These are phyloP conservation scores for Apiotrichum akiyoshidainum DNA, from an alignment of 1,284 basidiomycete genomes.

Conservation along the genomic window DNA sequence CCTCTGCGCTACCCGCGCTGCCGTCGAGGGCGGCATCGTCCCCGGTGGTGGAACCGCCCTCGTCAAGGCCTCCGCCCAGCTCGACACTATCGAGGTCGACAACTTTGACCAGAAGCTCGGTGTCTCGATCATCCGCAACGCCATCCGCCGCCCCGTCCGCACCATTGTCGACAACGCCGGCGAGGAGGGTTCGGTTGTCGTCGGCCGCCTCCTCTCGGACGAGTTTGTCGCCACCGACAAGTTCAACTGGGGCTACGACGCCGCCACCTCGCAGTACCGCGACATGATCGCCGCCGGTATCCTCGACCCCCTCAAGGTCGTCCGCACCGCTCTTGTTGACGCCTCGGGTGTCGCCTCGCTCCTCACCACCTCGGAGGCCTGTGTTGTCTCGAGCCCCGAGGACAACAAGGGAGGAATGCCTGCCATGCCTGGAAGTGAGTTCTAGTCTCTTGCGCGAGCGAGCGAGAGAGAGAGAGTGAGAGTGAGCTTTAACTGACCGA, in stretches of 20 bases:
- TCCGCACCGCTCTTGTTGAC: slow-evolving; percentile 84
- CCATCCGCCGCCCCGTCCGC: slow-evolving; percentile 76
- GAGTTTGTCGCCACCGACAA: slow-evolving; percentile 52
- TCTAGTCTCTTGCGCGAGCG: too few relatives aligned
- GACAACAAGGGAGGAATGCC: slow-evolving; percentile 61
- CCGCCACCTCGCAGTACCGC: slow-evolving; percentile 82
- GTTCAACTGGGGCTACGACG: slow-evolving; percentile 87
- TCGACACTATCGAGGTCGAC: slow-evolving; percentile 71
- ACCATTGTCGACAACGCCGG: slow-evolving; percentile 94
- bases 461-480: too few relatives aligned
- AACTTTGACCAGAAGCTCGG: slow-evolving; percentile 99
- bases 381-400: slow-evolving; percentile 81
- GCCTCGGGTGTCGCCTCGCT: slow-evolving; percentile 79
- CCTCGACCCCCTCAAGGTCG: slow-evolving; percentile 90
- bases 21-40: slow-evolving; percentile 96
- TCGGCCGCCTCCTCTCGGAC: slow-evolving; percentile 68
- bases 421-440: slow-evolving; percentile 39
- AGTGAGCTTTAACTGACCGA: slow-evolving; percentile 32
- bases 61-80: slow-evolving; percentile 75
- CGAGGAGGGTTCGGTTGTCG: slow-evolving; percentile 89
- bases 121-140: slow-evolving; percentile 86
- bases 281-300: slow-evolving; percentile 95
- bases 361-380: slow-evolving; percentile 88
- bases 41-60: slow-evolving; percentile 87
- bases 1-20: slow-evolving; percentile 92